phyloP scores from a whole-genome alignment of 2,329 filamentous ascomycete genomes.

The Talaromyces piceae region DNA sequence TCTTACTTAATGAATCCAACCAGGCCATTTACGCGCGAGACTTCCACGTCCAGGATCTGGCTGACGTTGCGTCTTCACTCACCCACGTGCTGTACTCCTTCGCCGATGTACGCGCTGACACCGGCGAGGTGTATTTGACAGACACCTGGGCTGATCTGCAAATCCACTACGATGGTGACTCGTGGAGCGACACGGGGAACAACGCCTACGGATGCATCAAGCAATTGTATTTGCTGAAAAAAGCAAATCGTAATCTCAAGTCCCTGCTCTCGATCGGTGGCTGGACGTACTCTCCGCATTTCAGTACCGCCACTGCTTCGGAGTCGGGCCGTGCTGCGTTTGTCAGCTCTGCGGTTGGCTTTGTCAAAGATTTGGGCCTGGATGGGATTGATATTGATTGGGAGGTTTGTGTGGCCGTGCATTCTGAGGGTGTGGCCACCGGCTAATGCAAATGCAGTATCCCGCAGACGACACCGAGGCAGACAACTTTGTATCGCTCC shows the following conservation, averaged over 20 bases:
- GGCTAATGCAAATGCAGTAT: slow-evolving; percentile 27
- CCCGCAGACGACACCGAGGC: slow-evolving; percentile 23
- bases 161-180: slow-evolving; percentile 63
- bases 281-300: slow-evolving; percentile 71
- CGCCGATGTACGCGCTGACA: slow-evolving; percentile 72
- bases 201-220: slow-evolving; percentile 63
- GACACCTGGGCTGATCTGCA: slow-evolving; percentile 63
- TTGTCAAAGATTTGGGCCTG: slow-evolving; percentile 73
- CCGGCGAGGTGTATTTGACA: slow-evolving; percentile 70
- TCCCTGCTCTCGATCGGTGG: slow-evolving; percentile 76
- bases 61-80: slow-evolving; percentile 57
- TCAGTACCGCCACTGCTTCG: slow-evolving; percentile 58
- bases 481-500: slow-evolving; percentile 27
- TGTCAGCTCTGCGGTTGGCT: slow-evolving; percentile 59
- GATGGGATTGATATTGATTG: slow-evolving; percentile 39
- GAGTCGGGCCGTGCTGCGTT: slow-evolving; percentile 54
- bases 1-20: not conserved
- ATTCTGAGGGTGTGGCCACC: slow-evolving; percentile 27
- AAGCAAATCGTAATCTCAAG: slow-evolving; percentile 68
- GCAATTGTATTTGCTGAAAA: slow-evolving; percentile 52
- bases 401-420: slow-evolving; percentile 21
- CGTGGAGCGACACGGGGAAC: slow-evolving; percentile 57
- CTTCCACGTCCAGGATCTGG: slow-evolving; percentile 77
- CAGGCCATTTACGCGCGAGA: slow-evolving; percentile 79
- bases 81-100: slow-evolving; percentile 91